Evolutionary conservation across 1,284 basidiomycete species (phyloP).

Genomic region (Leccinum solheimii): DNA sequence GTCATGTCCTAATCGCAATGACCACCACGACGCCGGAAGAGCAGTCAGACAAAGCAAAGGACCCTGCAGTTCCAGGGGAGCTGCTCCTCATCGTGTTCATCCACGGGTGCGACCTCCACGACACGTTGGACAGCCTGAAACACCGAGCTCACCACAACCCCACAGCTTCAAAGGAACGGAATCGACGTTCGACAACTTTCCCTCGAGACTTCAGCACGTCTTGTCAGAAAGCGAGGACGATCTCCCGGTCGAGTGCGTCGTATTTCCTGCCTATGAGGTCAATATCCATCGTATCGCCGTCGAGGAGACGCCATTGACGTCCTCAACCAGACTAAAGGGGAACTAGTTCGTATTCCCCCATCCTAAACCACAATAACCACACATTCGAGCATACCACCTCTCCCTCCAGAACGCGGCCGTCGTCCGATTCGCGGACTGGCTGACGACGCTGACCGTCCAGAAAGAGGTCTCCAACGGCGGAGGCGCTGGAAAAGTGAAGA

Average conservation of each 20-base stretch:
- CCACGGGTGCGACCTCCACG: constrained; percentile 53
- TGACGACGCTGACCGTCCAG: constrained; percentile 77
- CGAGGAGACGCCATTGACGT: constrained; percentile 15
- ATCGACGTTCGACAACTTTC: constrained; percentile 75
- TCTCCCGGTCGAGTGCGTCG: constrained; percentile 65
- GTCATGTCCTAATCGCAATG: constrained; percentile 15
- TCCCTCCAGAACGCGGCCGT: constrained; percentile 70
- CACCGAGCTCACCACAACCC: constrained; percentile 8
- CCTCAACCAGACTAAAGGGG: constrained; percentile 71
- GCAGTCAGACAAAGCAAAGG: constrained; percentile 13
- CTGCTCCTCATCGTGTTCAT: constrained; percentile 61
- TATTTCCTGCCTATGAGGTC: constrained; percentile 92
- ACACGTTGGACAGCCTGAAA: not conserved
- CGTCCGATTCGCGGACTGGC: constrained; percentile 85
- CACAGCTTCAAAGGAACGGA: constrained; percentile 73
- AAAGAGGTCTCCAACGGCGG: constrained; percentile 71
- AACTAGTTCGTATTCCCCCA: constrained; percentile 59
- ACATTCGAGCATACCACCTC: constrained; percentile 3
- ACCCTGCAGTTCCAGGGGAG: constrained; percentile 34
- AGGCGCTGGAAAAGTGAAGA: constrained; percentile 76
- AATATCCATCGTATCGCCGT: constrained; percentile 12
- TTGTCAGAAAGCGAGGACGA: constrained; percentile 58
- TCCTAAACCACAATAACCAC: not conserved
- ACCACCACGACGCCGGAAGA: constrained; percentile 7
- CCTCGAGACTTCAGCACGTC: constrained; percentile 74